Evolutionary conservation across 2,329 filamentous ascomycete genomes (phyloP).

Genomic region (Trichoderma aggressivum): DNA sequence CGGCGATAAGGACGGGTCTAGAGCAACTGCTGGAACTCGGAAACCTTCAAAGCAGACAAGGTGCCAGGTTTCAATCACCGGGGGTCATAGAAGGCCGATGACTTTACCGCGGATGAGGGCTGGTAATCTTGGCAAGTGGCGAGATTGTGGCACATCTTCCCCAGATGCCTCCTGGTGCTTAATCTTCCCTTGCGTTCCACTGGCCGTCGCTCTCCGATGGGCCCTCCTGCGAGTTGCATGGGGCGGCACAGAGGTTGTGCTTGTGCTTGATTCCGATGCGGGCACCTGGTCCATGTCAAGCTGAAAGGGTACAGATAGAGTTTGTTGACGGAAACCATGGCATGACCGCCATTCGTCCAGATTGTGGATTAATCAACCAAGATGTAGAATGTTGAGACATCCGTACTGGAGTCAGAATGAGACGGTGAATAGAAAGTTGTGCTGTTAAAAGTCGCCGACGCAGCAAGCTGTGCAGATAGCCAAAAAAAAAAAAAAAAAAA

Average conservation of each 20-base stretch:
- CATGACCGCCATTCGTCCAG: neutral
- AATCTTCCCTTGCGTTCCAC: neutral
- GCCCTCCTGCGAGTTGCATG: neutral
- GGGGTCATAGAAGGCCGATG: neutral
- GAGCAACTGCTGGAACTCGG: neutral
- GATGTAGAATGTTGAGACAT: neutral
- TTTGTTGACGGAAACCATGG: neutral
- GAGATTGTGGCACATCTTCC: neutral
- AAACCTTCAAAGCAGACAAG: neutral
- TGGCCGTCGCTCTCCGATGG: no score
- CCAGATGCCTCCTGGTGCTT: neutral
- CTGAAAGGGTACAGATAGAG: neutral
- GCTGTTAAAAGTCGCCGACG: neutral
- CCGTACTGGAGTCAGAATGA: neutral
- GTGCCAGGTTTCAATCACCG: neutral
- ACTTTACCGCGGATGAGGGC: neutral
- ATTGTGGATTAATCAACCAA: neutral
- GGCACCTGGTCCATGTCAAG: neutral
- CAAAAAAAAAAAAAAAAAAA: neutral
- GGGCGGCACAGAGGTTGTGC: neutral
- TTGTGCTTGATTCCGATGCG: neutral
- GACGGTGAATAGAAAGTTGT: neutral
- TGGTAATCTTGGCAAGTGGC: neutral
- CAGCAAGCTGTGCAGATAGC: neutral
- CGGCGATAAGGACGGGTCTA: neutral